These are phyloP conservation scores for Cyberlindnera galapagoensis DNA, from an alignment of 805 yeast genomes.

Conservation along the genomic window DNA sequence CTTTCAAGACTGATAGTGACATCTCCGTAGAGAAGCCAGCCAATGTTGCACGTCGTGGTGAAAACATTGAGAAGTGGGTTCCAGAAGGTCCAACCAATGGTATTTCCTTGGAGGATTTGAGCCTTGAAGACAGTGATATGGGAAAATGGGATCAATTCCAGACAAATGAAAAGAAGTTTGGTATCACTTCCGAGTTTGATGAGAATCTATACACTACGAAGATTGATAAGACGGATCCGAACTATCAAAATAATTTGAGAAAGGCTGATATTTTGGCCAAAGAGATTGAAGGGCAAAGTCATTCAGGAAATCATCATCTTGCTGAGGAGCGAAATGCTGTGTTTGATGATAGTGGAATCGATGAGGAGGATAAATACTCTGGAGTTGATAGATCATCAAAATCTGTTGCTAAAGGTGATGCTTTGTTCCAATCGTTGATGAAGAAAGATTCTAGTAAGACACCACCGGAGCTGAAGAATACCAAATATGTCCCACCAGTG, in stretches of 20 bases:
- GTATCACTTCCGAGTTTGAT: constrained; percentile 74
- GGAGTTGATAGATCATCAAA: constrained; percentile 48
- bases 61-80: constrained; percentile 66
- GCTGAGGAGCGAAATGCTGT: constrained; percentile 86
- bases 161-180: constrained; percentile 84
- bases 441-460: constrained; percentile 32
- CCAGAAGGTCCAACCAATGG: constrained; percentile 40
- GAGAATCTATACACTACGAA: constrained; percentile 85
- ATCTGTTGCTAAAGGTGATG: constrained; percentile 17
- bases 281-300: constrained; percentile 69
- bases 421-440: constrained; percentile 23
- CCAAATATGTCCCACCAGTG: constrained; percentile 47
- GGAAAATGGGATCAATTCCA: constrained; percentile 90
- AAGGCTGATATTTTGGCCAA: constrained; percentile 75
- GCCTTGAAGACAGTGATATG: constrained; percentile 33
- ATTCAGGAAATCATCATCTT: constrained; percentile 66
- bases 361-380: constrained; percentile 94
- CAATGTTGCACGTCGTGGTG: constrained; percentile 53
- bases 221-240: constrained; percentile 64
- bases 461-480: constrained; percentile 27
- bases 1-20: constrained; percentile 81
- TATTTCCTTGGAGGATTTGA: constrained; percentile 15
- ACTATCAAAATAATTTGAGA: constrained; percentile 54
- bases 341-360: constrained; percentile 79
- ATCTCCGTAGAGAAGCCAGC: constrained; percentile 34